Conservation (phyloP, 768 basidiomycete species). For the Suillus subalutaceus region DNA sequence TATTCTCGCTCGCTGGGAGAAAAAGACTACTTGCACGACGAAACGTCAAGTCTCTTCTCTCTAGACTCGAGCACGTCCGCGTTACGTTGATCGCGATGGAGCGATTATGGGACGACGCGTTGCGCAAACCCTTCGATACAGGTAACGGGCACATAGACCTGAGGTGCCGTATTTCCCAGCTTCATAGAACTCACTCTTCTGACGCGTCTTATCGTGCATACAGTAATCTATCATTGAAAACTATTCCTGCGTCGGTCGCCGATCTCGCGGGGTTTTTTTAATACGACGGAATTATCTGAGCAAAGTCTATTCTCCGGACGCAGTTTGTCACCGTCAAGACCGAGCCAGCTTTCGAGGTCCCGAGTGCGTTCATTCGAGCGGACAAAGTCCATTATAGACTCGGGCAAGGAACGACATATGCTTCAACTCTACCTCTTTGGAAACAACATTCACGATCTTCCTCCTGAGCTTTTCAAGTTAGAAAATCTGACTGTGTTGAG, state of each 20-base stretch:
- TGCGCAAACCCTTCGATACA: conserved; percentile 46
- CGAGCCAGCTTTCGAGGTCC: conserved; percentile 30
- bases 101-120: conserved; percentile 51
- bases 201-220: conserved; percentile 4
- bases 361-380: conserved; percentile 28
- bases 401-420: conserved; percentile 47
- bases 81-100: conserved; percentile 35
- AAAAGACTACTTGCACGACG: conserved; percentile 23
- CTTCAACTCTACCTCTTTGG: conserved; percentile 59
- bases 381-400: conserved; percentile 30
- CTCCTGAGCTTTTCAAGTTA: conserved; percentile 58
- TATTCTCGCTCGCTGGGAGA: conserved; percentile 30
- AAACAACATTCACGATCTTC: conserved; percentile 58
- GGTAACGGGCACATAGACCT: conserved; percentile 55
- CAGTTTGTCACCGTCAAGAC: conserved; percentile 35
- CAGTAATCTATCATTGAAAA: conserved; percentile 45
- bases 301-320: conserved; percentile 28
- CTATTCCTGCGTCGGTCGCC: conserved; percentile 49
- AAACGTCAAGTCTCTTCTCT: conserved; percentile 11
- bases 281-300: conserved; percentile 41
- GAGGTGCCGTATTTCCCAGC: conserved; percentile 42
- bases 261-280: conserved; percentile 52
- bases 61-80: conserved; percentile 18
- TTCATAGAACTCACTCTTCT: background rate
- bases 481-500: conserved; percentile 62